A percentile compares a stretch with the other conserved stretches of the same genome.
phyloP scores from a whole-genome alignment of 805 yeast species.

The Saccharomycopsis fermentans region DNA sequence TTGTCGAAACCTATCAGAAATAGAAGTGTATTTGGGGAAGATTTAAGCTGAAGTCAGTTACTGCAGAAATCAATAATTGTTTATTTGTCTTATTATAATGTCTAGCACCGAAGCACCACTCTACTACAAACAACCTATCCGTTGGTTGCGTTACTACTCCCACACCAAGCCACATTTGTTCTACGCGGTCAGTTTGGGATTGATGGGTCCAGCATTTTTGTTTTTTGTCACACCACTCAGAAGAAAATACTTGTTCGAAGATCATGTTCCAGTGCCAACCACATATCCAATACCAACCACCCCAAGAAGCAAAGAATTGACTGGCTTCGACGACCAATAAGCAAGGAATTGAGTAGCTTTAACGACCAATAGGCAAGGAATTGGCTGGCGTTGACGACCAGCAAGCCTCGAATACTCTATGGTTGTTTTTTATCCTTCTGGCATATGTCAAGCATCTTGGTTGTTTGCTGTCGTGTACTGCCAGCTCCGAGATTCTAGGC shows the following conservation, averaged over 20 bases:
- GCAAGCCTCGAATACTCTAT: not conserved
- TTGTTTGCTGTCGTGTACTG: no score
- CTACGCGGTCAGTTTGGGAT: conserved; percentile 52
- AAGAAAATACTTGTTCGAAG: conserved; percentile 55
- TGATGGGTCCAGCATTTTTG: conserved; percentile 56
- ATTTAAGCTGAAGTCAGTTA: not conserved
- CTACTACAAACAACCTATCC: conserved; percentile 51
- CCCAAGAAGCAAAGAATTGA: conserved; percentile 14
- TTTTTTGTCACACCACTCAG: conserved; percentile 55
- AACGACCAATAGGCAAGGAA: conserved; percentile 10
- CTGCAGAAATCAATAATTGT: not conserved
- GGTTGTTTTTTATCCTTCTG: no score
- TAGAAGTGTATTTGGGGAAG: no score
- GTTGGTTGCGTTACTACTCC: conserved; percentile 67
- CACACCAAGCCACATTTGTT: conserved; percentile 69
- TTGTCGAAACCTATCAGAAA: no score
- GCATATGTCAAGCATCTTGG: no score
- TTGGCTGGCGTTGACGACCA: conserved; percentile 16
- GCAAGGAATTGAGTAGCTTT: conserved; percentile 4
- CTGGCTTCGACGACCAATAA: conserved; percentile 17
- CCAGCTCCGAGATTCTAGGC: no score
- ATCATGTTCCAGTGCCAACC: conserved; percentile 55
- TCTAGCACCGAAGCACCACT: conserved; percentile 34
- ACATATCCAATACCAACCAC: conserved; percentile 27
- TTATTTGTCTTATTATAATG: not conserved